Conservation (phyloP, 805 yeast genomes). For the Candida piceae region DNA sequence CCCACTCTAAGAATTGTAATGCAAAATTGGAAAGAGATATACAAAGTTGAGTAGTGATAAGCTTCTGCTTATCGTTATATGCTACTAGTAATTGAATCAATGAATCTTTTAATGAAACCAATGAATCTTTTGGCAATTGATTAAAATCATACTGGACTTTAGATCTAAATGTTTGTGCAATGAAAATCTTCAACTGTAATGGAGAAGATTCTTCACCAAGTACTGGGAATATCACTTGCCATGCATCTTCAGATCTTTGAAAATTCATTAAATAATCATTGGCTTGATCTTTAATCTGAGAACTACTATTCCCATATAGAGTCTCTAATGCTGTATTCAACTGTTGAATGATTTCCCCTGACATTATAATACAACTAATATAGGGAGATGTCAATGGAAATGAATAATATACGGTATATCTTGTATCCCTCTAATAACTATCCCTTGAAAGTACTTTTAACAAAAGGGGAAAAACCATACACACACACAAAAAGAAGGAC, state of each 20-base stretch:
- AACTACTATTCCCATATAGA: constrained; percentile 33
- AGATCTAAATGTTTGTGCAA: constrained; percentile 86
- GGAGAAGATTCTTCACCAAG: constrained; percentile 32
- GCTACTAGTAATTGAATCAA: constrained; percentile 51
- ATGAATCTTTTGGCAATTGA: constrained; percentile 63
- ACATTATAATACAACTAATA: too few species aligned
- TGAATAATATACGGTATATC: too few species aligned
- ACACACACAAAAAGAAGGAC: too few species aligned
- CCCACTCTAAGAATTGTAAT: constrained; percentile 74
- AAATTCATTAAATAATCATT: constrained; percentile 64
- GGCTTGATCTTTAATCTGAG: constrained; percentile 39
- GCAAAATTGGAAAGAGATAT: constrained; percentile 79
- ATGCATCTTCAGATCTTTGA: constrained; percentile 78
- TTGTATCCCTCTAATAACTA: too few species aligned
- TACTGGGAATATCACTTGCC: constrained; percentile 63
- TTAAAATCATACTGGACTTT: constrained; percentile 78
- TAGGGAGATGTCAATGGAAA: too few species aligned
- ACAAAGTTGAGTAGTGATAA: constrained; percentile 78
- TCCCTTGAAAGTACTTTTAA: too few species aligned
- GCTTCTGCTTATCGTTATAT: constrained; percentile 42
- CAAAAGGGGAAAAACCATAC: too few species aligned
- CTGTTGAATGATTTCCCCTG: constrained; percentile 14
- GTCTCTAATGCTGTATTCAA: constrained; percentile 43
- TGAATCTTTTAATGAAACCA: constrained; percentile 60
- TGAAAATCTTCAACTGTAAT: constrained; percentile 67